Evolutionary conservation across 805 yeast genomes (phyloP), one percentile per base, ranked within the genome.

Genomic region (Lachancea sp.): DNA sequence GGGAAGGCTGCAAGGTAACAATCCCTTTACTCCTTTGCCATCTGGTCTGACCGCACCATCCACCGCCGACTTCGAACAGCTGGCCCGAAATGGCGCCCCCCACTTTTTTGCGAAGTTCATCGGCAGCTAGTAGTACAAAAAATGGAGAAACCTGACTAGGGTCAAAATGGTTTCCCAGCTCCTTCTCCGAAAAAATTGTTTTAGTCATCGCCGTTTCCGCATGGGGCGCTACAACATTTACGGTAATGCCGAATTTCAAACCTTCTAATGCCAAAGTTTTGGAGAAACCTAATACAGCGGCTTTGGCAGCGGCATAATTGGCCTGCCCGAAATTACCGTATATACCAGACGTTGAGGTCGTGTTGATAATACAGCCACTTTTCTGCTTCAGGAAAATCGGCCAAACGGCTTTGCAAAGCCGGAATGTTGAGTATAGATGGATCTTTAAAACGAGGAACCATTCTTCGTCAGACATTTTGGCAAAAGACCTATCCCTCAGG

Each of bases 241-340:
- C 89, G 55, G 72, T 70, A 51, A 90, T 87, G 58, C 81, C 78
- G 55, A 70, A 60, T 63, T 77, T 86, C 45, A 78, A 78, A 56
- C 98, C 98, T 69, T 90, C 98, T 49, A 85, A 72, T 21, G 97
- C 96, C 48, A 87, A 64, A 31, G 97, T 82, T 64, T 76, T 79
- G 29, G 96, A 75, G 52, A 90, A 74, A 13, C 96, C 96, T 36
- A 88, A 66, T 48, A 90, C 78, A 18, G 87, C 97, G 38, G 84
- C 78, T 69, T 90, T 90, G 34, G 97, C 97, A 23, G 97, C 79
- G 16, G 96, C 80, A 64, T 90, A 90, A 69, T 90, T 90, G 29
- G 96, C 86, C 68, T 90, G 98, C 38, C 98, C 98, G 68, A 90
- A 90, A 70, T 83, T 87, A 49, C 98, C 98, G 64, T 90, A 90